These are phyloP conservation scores for Trametes elegans DNA, from an alignment of 768 basidiomycete genomes.

Conservation along the genomic window DNA sequence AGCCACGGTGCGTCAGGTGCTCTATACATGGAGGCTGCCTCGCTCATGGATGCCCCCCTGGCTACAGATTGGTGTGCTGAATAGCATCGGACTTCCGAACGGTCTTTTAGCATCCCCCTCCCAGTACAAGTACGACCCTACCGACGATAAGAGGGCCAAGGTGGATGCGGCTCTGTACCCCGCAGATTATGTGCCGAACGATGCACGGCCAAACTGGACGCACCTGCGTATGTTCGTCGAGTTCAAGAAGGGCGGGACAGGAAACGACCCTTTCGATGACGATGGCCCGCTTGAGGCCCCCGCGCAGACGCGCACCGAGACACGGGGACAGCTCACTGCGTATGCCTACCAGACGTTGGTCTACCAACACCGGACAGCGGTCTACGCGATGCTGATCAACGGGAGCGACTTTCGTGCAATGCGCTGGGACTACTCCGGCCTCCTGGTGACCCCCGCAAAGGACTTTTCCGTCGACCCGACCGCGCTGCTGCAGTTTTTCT, in stretches of 20 bases:
- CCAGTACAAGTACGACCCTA: not conserved
- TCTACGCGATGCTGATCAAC: too few species aligned
- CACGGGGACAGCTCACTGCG: too few species aligned
- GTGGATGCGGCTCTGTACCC: slow-evolving; percentile 1
- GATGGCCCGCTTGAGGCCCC: too few species aligned
- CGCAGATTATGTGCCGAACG: not conserved
- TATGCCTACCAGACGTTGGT: too few species aligned
- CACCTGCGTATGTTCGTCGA: not conserved
- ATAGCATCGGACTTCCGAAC: not conserved
- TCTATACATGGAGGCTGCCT: not conserved
- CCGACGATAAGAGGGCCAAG: not conserved
- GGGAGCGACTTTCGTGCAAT: too few species aligned
- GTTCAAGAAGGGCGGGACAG: not conserved
- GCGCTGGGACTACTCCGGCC: too few species aligned
- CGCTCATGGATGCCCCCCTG: not conserved
- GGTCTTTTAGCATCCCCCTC: not conserved
- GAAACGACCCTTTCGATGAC: not conserved
- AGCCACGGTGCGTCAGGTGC: not conserved
- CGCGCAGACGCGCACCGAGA: too few species aligned
- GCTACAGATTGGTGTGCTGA: not conserved
- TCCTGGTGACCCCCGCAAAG: too few species aligned
- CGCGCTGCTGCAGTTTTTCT: too few species aligned
- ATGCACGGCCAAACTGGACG: not conserved
- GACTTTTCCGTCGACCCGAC: too few species aligned
- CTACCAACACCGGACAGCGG: too few species aligned